Evolutionary conservation across 148 eudicot genomes (phyloP).

Genomic region (Heliosperma pusillum): DNA sequence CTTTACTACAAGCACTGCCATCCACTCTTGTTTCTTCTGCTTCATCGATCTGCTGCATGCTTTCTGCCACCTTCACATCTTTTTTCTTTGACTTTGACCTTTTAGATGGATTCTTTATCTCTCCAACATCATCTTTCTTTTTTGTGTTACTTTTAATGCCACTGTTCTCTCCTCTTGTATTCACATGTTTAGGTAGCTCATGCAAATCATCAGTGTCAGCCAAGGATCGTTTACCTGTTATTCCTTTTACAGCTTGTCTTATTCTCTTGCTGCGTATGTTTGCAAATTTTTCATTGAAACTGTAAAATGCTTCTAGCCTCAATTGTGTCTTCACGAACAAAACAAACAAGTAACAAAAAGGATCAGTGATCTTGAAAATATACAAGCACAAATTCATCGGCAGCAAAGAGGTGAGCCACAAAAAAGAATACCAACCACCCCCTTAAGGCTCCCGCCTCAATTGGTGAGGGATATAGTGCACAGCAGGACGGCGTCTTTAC

Average conservation of each 20-base stretch:
- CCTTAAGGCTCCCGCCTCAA: no score
- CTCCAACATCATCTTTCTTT: conserved; percentile 21
- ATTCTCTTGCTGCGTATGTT: conserved; percentile 95
- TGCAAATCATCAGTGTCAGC: conserved; percentile 32
- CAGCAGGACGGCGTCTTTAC: no score
- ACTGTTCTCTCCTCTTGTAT: conserved; percentile 37
- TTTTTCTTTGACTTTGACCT: conserved; percentile 32
- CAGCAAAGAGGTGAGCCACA: conserved; percentile 6
- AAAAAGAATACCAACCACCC: no score
- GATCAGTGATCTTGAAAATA: background rate
- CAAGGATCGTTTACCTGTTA: conserved; percentile 45
- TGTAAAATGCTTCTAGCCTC: conserved; percentile 93
- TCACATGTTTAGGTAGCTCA: conserved; percentile 31
- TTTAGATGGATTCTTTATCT: conserved; percentile 21
- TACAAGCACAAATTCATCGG: background rate
- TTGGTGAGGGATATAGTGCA: no score
- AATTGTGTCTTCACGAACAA: conserved; percentile 69
- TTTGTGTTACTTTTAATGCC: conserved; percentile 14
- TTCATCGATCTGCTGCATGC: conserved; percentile 5
- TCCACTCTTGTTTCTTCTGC: conserved; percentile 26
- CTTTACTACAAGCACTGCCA: conserved; percentile 34
- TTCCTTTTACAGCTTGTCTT: conserved; percentile 72
- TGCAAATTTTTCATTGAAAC: conserved; percentile 94
- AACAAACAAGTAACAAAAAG: conserved; percentile 1
- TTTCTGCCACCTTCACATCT: conserved; percentile 24